phyloP scores from a whole-genome alignment of 495 filamentous ascomycete species.

The Coniosporium apollinis region DNA sequence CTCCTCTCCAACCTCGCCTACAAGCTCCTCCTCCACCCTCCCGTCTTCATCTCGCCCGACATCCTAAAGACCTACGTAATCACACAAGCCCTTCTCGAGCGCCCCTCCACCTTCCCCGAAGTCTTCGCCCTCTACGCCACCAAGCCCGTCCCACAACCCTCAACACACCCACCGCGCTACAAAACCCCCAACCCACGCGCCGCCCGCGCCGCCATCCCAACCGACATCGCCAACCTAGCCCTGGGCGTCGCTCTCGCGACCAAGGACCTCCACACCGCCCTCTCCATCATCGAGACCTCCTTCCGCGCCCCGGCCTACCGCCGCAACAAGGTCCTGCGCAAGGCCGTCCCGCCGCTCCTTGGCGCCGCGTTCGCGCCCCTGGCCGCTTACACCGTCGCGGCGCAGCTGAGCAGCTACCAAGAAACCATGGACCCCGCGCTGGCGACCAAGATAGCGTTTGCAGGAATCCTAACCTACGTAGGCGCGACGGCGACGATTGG shows the following conservation, averaged over 20 bases:
- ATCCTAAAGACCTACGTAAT: conserved; percentile 53
- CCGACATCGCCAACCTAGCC: conserved; percentile 46
- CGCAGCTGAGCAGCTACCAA: conserved; percentile 41
- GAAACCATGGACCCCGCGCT: conserved; percentile 50
- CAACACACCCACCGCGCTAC: conserved; percentile 41
- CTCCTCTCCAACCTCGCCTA: conserved; percentile 39
- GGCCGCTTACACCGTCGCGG: conserved; percentile 51
- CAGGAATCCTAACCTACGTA: conserved; percentile 65
- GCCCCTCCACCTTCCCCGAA: conserved; percentile 55
- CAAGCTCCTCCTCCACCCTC: conserved; percentile 50
- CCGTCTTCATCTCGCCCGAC: conserved; percentile 62
- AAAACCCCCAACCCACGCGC: conserved; percentile 36
- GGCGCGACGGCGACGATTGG: conserved; percentile 63
- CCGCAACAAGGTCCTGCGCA: conserved; percentile 43
- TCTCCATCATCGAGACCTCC: conserved; percentile 65
- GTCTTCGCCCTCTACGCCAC: conserved; percentile 68
- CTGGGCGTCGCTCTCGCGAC: conserved; percentile 59
- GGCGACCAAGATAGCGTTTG: conserved; percentile 64
- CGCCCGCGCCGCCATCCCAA: conserved; percentile 52
- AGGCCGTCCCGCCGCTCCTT: conserved; percentile 32
- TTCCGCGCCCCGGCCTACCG: conserved; percentile 58
- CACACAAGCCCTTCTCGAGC: conserved; percentile 52
- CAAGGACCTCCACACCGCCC: conserved; percentile 55
- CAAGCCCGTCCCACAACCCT: conserved; percentile 57
- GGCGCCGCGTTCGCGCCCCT: conserved; percentile 43